Base-by-base conservation (phyloP, 306 rosid species). In the Cyamopsis tetragonoloba region DNA sequence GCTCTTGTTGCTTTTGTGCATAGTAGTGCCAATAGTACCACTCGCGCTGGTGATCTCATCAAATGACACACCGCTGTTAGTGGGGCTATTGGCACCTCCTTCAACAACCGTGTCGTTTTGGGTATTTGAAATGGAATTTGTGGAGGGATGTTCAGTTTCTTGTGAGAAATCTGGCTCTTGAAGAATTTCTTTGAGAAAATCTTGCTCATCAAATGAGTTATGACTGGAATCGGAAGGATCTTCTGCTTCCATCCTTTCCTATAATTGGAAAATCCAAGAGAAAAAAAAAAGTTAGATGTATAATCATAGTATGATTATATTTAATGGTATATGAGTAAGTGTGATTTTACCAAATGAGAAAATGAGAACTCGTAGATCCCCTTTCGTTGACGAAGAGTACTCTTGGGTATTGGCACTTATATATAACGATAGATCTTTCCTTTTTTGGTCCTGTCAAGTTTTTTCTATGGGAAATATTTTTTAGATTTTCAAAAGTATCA, bases 201-300 rank as follows among this genome's bases (percentile, higher is more conserved):
- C 49, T 63, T 77, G 19, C 23, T 63, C 77, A 44, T 77, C 57
- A 65, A 62, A 14, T 26, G 66, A 54, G 5, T 12, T 37, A 9
- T 20, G 30, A 26, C 38, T 54, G 60, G 18, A 10, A 19, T 19
- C 27, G 3, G 32, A 38, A 20, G 5, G 18, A 8, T 44, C 73
- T 15, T 70, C 48, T 38, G 60, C 66, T 51, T 69, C 80, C 76
- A 68, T 69, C n/a, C n/a, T n/a, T 53, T 76, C 81, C 81, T 77
- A 18, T 22, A 68, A 14, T 24, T 22, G 30, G 5, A n/a, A 7
- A 38, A 32, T n/a, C 26, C 18, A 4, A 28, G 32, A 64, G n/a
- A 26, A 44, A 13, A 10, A 9, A 27, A 18, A 17, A 35, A 35
- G 0, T 6, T 31, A n/a, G n/a, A n/a, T n/a, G n/a, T n/a, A n/a